phyloP scores from a whole-genome alignment of 805 yeast genomes.

The Blastobotrys robertii region DNA sequence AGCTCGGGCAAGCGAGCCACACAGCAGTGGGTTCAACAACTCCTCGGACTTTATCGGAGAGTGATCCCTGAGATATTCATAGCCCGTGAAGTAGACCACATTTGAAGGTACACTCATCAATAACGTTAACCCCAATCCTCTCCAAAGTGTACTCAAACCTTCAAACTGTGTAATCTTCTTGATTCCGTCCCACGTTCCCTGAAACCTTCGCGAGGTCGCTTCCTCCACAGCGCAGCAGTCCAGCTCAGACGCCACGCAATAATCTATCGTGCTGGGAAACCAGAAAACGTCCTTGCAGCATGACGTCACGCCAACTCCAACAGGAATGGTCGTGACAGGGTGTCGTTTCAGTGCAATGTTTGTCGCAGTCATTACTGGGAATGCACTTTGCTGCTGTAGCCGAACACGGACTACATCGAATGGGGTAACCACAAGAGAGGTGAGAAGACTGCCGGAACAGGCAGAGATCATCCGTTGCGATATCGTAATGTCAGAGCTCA shows the following conservation, averaged over 20 bases:
- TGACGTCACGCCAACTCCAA: conserved; percentile 29
- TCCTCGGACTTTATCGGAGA: conserved; percentile 41
- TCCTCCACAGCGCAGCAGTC: conserved; percentile 30
- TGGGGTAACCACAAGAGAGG: conserved; percentile 34
- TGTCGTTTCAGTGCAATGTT: conserved; percentile 51
- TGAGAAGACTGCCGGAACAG: conserved; percentile 33
- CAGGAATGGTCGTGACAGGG: conserved; percentile 18
- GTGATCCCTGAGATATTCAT: conserved; percentile 74
- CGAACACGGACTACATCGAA: conserved; percentile 36
- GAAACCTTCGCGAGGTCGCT: conserved; percentile 33
- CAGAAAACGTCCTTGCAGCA: conserved; percentile 32
- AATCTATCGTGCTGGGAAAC: conserved; percentile 29
- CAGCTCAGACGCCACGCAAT: conserved; percentile 29
- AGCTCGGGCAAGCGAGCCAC: conserved; percentile 78
- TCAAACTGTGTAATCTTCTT: conserved; percentile 55
- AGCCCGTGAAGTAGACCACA: conserved; percentile 88
- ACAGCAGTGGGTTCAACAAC: conserved; percentile 59
- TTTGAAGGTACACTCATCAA: conserved; percentile 87
- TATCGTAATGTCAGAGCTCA: conserved; percentile 12
- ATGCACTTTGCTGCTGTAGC: conserved; percentile 31
- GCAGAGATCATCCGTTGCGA: conserved; percentile 30
- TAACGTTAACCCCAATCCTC: conserved; percentile 77
- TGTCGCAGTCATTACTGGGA: conserved; percentile 8
- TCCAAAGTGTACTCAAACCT: conserved; percentile 72
- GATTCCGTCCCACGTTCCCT: conserved; percentile 71